phyloP scores from a whole-genome alignment of 495 filamentous ascomycete genomes.

The Hypoxylon lienhwacheense region DNA sequence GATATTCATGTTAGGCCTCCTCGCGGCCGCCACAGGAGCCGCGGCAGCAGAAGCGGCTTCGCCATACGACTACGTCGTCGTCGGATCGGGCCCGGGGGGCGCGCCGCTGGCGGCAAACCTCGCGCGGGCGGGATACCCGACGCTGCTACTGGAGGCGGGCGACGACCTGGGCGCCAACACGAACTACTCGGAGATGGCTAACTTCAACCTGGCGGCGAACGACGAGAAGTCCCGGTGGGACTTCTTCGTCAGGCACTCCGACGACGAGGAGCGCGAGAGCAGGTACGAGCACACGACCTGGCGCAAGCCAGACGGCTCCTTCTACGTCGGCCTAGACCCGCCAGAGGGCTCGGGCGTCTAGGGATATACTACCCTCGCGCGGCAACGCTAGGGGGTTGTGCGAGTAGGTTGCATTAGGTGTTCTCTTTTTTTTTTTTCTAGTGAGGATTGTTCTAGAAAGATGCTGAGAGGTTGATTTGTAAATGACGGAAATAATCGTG shows the following conservation, averaged over 20 bases:
- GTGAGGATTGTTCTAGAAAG: background rate
- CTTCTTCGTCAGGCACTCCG: conserved; percentile 56
- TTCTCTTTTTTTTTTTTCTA: background rate
- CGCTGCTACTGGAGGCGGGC: conserved; percentile 66
- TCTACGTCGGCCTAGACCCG: conserved; percentile 52
- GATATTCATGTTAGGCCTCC: conserved; percentile 28
- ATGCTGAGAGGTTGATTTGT: too few species aligned
- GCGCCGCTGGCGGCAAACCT: conserved; percentile 64
- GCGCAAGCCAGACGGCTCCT: conserved; percentile 48
- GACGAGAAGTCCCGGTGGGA: conserved; percentile 55
- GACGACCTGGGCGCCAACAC: conserved; percentile 59
- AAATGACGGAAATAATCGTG: too few species aligned
- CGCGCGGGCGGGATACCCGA: conserved; percentile 60
- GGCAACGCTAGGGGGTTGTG: conserved; percentile 51
- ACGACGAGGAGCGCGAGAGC: conserved; percentile 44
- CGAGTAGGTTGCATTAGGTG: conserved; percentile 27
- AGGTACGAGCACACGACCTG: conserved; percentile 51
- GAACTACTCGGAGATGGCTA: conserved; percentile 44
- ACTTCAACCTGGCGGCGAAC: conserved; percentile 50
- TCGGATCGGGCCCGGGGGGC: conserved; percentile 67
- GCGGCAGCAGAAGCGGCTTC: conserved; percentile 28
- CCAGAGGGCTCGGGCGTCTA: conserved; percentile 47
- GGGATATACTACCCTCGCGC: conserved; percentile 54
- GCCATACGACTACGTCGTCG: conserved; percentile 66
- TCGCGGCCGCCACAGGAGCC: conserved; percentile 35